These are phyloP conservation scores for Turritis glabra DNA, from an alignment of 345 rosid species.

Conservation along the genomic window DNA sequence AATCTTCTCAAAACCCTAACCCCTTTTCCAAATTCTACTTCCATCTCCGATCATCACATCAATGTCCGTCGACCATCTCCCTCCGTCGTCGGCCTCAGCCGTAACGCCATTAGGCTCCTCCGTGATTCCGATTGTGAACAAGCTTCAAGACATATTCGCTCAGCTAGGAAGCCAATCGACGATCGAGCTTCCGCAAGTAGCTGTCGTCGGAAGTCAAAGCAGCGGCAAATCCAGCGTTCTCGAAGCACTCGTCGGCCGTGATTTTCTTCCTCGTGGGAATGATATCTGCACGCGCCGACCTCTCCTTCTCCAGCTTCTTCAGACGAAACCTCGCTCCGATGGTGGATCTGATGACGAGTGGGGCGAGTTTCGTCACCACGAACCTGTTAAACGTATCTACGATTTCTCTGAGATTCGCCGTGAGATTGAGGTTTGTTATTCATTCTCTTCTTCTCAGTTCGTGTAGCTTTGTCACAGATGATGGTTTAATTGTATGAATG, in stretches of 20 bases:
- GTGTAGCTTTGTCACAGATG: background rate
- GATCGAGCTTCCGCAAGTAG: constrained; percentile 94
- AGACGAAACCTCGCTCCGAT: constrained; percentile 53
- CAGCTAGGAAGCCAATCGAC: constrained; percentile 87
- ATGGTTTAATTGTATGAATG: background rate
- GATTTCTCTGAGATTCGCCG: constrained; percentile 89
- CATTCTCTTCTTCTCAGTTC: background rate
- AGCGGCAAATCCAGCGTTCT: constrained; percentile 97
- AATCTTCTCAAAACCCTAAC: no score
- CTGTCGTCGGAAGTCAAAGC: constrained; percentile 95
- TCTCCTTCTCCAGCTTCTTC: constrained; percentile 84
- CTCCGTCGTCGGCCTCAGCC: constrained; percentile 6
- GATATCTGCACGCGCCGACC: constrained; percentile 96
- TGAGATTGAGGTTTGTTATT: constrained; percentile 66
- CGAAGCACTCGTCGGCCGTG: constrained; percentile 94
- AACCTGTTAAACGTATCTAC: constrained; percentile 42
- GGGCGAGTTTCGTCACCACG: constrained; percentile 88
- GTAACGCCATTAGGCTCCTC: constrained; percentile 69
- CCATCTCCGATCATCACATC: background rate
- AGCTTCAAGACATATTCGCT: constrained; percentile 90
- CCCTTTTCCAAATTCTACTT: constrained; percentile 5
- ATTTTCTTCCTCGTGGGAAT: constrained; percentile 84
- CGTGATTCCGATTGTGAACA: constrained; percentile 91
- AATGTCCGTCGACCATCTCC: constrained; percentile 21
- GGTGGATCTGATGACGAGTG: constrained; percentile 76